Percentiles rank a stretch among this genome's conserved stretches.
phyloP scores from a whole-genome alignment of 208 protist species.

The Histomonas meleagridis region DNA sequence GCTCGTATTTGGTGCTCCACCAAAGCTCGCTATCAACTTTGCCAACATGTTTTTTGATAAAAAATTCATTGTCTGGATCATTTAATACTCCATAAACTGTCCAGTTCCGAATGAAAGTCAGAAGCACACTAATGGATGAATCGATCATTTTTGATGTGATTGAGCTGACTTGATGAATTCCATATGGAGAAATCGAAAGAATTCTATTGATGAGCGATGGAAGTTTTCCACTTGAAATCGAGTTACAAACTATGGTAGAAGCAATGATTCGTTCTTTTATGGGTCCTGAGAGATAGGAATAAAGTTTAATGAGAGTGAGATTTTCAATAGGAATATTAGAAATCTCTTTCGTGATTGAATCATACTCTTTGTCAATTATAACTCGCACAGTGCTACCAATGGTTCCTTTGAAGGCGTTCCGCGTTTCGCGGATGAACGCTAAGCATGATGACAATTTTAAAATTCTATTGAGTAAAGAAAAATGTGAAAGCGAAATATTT shows the following conservation, averaged over 20 bases:
- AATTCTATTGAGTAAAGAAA: background rate
- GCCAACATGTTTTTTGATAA: background rate
- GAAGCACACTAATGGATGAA: background rate
- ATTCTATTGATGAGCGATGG: background rate
- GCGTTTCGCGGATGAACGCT: background rate
- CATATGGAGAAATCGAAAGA: background rate
- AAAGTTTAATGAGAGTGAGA: background rate
- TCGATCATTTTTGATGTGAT: slow-evolving; percentile 13
- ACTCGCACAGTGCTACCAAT: background rate
- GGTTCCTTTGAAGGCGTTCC: background rate
- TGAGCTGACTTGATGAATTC: background rate
- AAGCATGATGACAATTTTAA: background rate
- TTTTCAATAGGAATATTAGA: background rate
- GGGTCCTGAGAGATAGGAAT: background rate
- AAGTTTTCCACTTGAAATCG: background rate
- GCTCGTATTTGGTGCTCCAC: background rate
- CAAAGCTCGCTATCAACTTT: background rate
- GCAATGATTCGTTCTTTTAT: background rate
- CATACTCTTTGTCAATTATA: background rate
- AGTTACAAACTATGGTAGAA: background rate
- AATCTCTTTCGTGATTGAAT: background rate
- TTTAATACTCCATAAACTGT: background rate
- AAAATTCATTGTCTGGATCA: background rate
- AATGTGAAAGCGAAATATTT: background rate
- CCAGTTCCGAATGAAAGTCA: background rate